Evolutionary conservation across 345 rosid species (phyloP), one percentile per base, ranked within the genome.

Genomic region (Arabis alpina): DNA sequence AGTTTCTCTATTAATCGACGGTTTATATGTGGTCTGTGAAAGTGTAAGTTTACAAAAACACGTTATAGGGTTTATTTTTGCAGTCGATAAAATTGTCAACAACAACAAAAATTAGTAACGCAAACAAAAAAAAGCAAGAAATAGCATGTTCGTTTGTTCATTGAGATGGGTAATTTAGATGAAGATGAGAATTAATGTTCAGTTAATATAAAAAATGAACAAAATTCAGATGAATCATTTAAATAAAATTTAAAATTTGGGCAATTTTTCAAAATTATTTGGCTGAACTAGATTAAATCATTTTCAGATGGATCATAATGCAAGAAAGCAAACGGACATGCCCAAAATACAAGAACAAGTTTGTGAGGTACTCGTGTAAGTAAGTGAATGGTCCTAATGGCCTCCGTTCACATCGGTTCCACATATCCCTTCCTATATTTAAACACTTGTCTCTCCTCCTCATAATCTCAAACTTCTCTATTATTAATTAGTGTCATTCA

Each of bases 351-450:
- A 60, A 60, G 41, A 64, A 37, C 52, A 15, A 55, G 64, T 72
- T 34, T 34, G 37, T 6, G 56, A 53, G 40, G 54, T 61, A 71
- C 11, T 43, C 25, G 51, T 19, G 28, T 25, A 58, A 7, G 54
- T 49, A 14, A 27, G 39, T 16, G 61, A 14, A 72, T 64, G 71
- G 76, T 61, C 75, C n/a, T 61, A 43, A 53, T 71, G 24, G 16
- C 34, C 24, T n/a, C 62, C 54, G 45, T 10, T 43, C 15, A 49
- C 36, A 52, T 64, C 57, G 68, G 60, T 61, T 42, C 61, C 49
- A 24, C 56, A 61, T 8, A 6, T 54, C 69, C 4, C 54, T 36
- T 63, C 50, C 76, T 72, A 47, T 72, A 72, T 72, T 11, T 54
- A 54, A 41, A 43, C 34, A 19, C 56, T 27, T 64, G 54, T 12